Percentiles rank a stretch among this genome's conserved stretches.
These are phyloP conservation scores for Dictyostelium brefeldianum DNA, from an alignment of 78 protist genomes.

Conservation along the genomic window DNA sequence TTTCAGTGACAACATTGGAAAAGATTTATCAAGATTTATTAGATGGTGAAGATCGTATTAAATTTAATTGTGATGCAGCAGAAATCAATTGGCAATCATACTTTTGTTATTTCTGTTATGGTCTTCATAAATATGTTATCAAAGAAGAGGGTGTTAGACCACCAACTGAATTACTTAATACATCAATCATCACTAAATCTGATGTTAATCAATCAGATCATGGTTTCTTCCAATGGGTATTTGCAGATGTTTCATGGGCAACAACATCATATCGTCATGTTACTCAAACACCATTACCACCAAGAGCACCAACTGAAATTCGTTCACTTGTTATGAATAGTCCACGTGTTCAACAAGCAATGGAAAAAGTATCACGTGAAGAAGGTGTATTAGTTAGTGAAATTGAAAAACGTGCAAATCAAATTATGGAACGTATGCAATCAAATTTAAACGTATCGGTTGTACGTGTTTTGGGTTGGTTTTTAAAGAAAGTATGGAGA, in stretches of 20 bases:
- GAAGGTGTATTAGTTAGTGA: constrained; percentile 72
- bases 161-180: constrained; percentile 82
- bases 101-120: constrained; percentile 75
- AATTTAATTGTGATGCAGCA: constrained; percentile 61
- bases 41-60: constrained; percentile 53
- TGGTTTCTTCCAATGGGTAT: constrained; percentile 77
- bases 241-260: constrained; percentile 75
- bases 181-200: constrained; percentile 62
- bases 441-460: constrained; percentile 60
- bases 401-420: constrained; percentile 72
- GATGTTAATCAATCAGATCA: constrained; percentile 27
- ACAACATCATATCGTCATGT: constrained; percentile 68
- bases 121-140: constrained; percentile 84
- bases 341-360: constrained; percentile 81
- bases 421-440: constrained; percentile 84
- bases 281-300: constrained; percentile 79
- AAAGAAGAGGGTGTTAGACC: constrained; percentile 87
- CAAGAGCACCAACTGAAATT: constrained; percentile 77
- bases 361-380: constrained; percentile 68
- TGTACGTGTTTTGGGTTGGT: constrained; percentile 82
- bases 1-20: constrained; percentile 59
- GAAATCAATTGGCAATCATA: constrained; percentile 85
- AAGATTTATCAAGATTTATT: constrained; percentile 42
- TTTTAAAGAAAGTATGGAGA: constrained; percentile 84
- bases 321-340: constrained; percentile 77